Conservation (phyloP, 2,329 filamentous ascomycete species). For the Cladophialophora psammophila region DNA sequence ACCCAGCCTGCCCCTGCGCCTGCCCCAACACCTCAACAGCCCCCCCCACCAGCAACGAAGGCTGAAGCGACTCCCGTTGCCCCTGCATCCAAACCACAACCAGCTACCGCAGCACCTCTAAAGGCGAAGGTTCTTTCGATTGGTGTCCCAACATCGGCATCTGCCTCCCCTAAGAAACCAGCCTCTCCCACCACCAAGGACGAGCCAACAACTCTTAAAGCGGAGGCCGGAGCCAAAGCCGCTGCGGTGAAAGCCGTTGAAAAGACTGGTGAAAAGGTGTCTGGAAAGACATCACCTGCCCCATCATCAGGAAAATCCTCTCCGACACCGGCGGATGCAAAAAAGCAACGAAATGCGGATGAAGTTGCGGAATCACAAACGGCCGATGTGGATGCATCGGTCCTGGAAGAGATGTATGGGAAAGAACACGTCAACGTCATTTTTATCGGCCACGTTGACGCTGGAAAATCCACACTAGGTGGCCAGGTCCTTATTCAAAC, state of each 20-base stretch:
- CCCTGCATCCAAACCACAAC: constrained; percentile 28
- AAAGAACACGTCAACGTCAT: constrained; percentile 93
- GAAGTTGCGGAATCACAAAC: constrained; percentile 83
- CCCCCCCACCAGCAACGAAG: constrained; percentile 55
- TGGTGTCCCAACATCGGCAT: constrained; percentile 57
- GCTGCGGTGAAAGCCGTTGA: constrained; percentile 88
- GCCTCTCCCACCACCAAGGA: constrained; percentile 61
- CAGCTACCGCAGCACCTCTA: constrained; percentile 47
- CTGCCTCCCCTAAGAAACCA: constrained; percentile 49
- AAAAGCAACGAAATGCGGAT: constrained; percentile 74
- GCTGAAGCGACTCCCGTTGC: constrained; percentile 47
- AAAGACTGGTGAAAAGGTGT: constrained; percentile 77
- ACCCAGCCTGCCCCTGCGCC: constrained; percentile 57
- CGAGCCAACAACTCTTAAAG: constrained; percentile 57
- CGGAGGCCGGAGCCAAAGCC: constrained; percentile 79
- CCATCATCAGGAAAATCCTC: constrained; percentile 86
- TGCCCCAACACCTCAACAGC: constrained; percentile 53
- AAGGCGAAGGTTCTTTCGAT: constrained; percentile 78
- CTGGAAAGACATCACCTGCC: constrained; percentile 79
- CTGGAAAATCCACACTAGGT: constrained; percentile 94
- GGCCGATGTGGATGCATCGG: constrained; percentile 80
- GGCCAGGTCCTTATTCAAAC: constrained; percentile 91
- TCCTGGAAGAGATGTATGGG: constrained; percentile 90
- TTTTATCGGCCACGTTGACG: constrained; percentile 97
- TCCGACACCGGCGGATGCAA: constrained; percentile 69